phyloP scores from a whole-genome alignment of 768 basidiomycete genomes.

The Russula olivacea region DNA sequence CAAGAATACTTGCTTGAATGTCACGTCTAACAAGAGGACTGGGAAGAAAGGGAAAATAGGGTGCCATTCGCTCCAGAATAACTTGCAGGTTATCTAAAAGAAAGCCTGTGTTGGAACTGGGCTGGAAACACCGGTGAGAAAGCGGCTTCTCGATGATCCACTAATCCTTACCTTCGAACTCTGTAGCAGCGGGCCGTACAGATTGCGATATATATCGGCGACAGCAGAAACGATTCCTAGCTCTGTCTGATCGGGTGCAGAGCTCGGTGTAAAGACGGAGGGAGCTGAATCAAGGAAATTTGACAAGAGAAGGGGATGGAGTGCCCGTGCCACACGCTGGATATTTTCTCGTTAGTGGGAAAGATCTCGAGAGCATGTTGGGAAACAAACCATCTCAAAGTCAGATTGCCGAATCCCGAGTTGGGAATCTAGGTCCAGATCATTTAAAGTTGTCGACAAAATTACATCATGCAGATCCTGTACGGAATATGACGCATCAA shows the following conservation, averaged over 20 bases:
- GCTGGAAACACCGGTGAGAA: constrained; percentile 1
- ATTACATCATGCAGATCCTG: constrained; percentile 25
- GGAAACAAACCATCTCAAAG: constrained; percentile 7
- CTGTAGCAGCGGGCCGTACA: constrained; percentile 56
- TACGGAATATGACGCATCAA: constrained; percentile 24
- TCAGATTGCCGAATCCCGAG: constrained; percentile 22
- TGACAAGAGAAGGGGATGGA: constrained; percentile 76
- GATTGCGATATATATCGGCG: constrained; percentile 47
- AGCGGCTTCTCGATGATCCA: neutral
- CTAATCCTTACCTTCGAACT: constrained; percentile 35
- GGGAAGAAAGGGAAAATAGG: constrained; percentile 76
- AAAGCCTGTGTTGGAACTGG: constrained; percentile 27
- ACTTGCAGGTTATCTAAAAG: constrained; percentile 46
- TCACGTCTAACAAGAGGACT: constrained; percentile 39
- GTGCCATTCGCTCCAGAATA: constrained; percentile 66
- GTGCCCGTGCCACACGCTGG: constrained; percentile 61
- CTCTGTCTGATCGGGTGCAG: constrained; percentile 53
- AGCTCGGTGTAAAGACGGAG: constrained; percentile 65
- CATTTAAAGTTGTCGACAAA: constrained; percentile 3
- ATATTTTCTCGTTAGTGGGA: neutral
- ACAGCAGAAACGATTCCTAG: constrained; percentile 54
- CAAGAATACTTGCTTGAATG: constrained; percentile 44
- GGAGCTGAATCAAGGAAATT: constrained; percentile 88
- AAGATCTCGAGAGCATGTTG: neutral
- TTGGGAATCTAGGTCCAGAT: constrained; percentile 16